Percentiles rank a stretch among this genome's conserved stretches.
phyloP scores from a whole-genome alignment of 78 protist genomes.

The Dictyostelium citrinum region DNA sequence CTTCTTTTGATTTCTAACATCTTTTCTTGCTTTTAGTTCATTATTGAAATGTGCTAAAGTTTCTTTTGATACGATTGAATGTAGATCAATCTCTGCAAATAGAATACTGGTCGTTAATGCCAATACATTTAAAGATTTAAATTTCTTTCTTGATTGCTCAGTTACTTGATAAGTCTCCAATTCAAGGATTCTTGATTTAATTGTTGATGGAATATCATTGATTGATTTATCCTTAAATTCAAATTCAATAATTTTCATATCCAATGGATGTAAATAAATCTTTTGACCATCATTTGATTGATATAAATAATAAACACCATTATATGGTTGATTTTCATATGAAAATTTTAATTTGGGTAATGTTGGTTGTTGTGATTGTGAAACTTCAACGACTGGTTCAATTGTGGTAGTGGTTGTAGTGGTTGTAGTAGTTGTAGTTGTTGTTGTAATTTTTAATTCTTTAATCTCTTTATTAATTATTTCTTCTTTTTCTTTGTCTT shows the following conservation, averaged over 20 bases:
- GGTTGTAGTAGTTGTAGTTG: neutral
- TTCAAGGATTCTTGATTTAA: conserved; percentile 14
- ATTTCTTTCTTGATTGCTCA: neutral
- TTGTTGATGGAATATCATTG: neutral
- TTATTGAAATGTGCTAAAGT: conserved; percentile 5
- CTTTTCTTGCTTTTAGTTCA: conserved; percentile 13
- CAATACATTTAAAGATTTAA: conserved; percentile 6
- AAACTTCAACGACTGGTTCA: no score
- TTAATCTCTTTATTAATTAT: neutral
- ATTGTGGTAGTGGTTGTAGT: neutral
- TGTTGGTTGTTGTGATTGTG: neutral
- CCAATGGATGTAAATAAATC: conserved; percentile 50
- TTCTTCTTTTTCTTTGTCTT: neutral
- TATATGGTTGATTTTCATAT: conserved; percentile 43
- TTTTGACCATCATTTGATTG: conserved; percentile 68
- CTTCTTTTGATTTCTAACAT: conserved; percentile 4
- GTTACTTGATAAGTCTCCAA: conserved; percentile 23
- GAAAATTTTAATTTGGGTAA: neutral
- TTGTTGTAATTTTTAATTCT: neutral
- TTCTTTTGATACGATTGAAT: neutral
- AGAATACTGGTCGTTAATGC: conserved; percentile 12
- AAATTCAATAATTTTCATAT: conserved; percentile 36
- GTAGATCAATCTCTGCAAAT: conserved; percentile 54
- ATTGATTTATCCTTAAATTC: neutral
- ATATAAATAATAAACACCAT: conserved; percentile 22